Evolutionary conservation across 2,329 filamentous ascomycete genomes (phyloP).

Genomic region (Alternaria consortialis): DNA sequence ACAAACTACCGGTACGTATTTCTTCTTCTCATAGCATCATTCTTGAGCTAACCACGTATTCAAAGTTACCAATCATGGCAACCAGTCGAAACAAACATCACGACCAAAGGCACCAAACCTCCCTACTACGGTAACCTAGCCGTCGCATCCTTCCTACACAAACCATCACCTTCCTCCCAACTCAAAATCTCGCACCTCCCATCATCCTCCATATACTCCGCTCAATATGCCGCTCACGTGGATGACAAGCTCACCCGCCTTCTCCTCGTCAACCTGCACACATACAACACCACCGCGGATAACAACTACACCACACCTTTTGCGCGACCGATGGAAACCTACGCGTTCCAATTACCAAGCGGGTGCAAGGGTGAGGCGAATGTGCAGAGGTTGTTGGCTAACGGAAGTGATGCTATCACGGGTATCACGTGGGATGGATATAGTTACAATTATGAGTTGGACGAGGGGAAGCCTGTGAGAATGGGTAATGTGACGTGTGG

Average conservation of each 20-base stretch:
- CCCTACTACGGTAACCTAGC: conserved; percentile 71
- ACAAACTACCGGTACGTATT: conserved; percentile 66
- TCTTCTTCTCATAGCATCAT: not conserved
- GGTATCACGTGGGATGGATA: conserved; percentile 69
- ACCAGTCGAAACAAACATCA: conserved; percentile 61
- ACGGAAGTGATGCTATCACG: conserved; percentile 69
- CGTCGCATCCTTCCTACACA: conserved; percentile 61
- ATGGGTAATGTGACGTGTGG: conserved; percentile 64
- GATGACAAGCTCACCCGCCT: conserved; percentile 57
- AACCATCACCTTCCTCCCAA: not conserved
- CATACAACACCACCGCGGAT: conserved; percentile 50
- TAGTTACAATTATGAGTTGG: conserved; percentile 69
- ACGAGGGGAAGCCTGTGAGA: conserved; percentile 62
- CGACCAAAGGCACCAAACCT: conserved; percentile 66
- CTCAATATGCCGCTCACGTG: conserved; percentile 63
- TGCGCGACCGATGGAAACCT: conserved; percentile 49
- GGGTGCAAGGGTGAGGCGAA: conserved; percentile 32
- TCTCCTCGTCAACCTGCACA: conserved; percentile 65
- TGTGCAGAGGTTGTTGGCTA: conserved; percentile 64
- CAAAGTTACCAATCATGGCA: conserved; percentile 60
- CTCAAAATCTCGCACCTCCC: conserved; percentile 1
- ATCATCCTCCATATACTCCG: not conserved
- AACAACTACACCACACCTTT: conserved; percentile 22
- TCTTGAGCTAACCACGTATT: not conserved
- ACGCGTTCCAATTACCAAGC: conserved; percentile 52